These are phyloP conservation scores for Aureobasidium leucospermi DNA, from an alignment of 2,329 filamentous ascomycete genomes.

Conservation along the genomic window DNA sequence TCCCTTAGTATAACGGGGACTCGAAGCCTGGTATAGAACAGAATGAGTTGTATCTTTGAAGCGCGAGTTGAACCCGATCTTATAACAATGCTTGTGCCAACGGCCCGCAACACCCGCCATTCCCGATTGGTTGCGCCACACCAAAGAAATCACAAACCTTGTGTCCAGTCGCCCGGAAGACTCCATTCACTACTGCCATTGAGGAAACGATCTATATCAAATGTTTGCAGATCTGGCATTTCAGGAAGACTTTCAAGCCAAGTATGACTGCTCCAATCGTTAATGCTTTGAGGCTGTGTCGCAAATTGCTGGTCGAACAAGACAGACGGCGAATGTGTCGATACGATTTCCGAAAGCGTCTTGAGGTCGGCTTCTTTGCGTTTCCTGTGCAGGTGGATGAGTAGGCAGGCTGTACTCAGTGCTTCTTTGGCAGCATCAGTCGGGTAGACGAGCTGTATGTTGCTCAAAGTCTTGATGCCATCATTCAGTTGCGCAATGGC, in stretches of 20 bases:
- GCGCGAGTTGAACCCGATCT: not conserved
- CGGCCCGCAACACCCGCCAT: not conserved
- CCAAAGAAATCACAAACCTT: not conserved
- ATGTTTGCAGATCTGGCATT: not conserved
- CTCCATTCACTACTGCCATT: conserved; percentile 2
- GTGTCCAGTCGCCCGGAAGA: not conserved
- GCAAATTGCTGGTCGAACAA: not conserved
- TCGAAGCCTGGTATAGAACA: no score
- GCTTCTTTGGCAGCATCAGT: conserved; percentile 42
- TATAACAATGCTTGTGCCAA: not conserved
- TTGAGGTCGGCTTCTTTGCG: conserved; percentile 41
- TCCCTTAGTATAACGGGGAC: not conserved
- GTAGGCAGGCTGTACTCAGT: conserved; percentile 46
- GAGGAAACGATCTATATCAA: conserved; percentile 4
- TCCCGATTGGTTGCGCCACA: not conserved
- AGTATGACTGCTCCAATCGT: not conserved
- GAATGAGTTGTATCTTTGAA: no score
- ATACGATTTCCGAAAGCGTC: conserved; percentile 21
- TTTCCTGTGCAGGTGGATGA: conserved; percentile 47
- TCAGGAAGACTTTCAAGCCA: conserved; percentile 2
- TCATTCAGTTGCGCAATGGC: conserved; percentile 43
- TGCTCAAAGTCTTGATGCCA: conserved; percentile 38
- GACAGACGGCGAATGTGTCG: not conserved
- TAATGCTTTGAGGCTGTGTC: not conserved
- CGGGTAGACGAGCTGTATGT: conserved; percentile 25